Evolutionary conservation across 1,284 basidiomycete species (phyloP), one percentile per base, ranked within the genome.

Genomic region (Meripilus lineatus): DNA sequence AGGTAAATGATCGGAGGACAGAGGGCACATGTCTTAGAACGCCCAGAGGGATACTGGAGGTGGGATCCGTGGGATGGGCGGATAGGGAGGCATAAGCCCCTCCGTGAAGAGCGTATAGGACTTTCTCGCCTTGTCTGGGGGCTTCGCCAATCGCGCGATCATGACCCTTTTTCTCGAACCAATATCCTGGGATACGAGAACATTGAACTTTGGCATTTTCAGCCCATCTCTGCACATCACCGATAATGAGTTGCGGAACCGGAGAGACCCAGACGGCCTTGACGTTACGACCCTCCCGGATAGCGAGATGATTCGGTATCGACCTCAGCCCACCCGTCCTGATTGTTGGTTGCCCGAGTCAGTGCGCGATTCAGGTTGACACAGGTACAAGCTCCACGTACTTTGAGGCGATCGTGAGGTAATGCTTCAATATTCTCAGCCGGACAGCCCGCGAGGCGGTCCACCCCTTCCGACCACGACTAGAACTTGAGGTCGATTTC

Each of bases 41-140:
- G 3, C 58, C 62, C 14, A 46, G 45, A 3, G 52, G 54, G 33
- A 68, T 58, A 15, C 56, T 55, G 30, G 56, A 59, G 3, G 55
- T 52, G 3, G 55, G 46, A 18, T 57, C 57, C 11, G 39, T 41
- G 3, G 61, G 61, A 36, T 42, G 44, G 10, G 52, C 48, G 5
- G 55, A 47, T 21, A 48, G 23, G 15, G 36, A 15, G 17, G 48
- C 30, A 22, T 50, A 55, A 5, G 39, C 53, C 4, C 48, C 49
- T n/a, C 63, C 65, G 32, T 68, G 68, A 2, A 69, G 44, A 34
- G 54, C 48, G 43, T 63, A 66, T 10, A 68, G 32, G 2, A 71
- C 54, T 32, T 59, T 63, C 37, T 70, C 66, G 8, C 59, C 61
- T 0, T 52, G 56, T 17, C 32, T 47, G 1, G 64, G 54, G n/a